Conservation (phyloP, 2,329 filamentous ascomycete genomes). For the Fusarium domesticum region DNA sequence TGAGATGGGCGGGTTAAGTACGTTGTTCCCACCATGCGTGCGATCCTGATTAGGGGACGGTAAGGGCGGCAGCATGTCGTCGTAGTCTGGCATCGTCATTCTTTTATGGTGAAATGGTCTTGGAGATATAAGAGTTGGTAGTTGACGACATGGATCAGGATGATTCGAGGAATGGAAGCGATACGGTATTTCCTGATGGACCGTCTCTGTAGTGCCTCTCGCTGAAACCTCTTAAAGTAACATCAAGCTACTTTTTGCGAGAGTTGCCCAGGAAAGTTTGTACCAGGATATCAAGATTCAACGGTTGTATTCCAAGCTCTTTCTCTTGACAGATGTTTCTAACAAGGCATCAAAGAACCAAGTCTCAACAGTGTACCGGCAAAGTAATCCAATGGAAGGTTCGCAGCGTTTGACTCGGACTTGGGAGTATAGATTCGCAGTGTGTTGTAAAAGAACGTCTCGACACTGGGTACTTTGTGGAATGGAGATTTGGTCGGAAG, state of each 20-base stretch:
- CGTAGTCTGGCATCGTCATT: constrained; percentile 30
- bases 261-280: too few relatives aligned
- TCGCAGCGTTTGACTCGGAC: too few relatives aligned
- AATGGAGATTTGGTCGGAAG: too few relatives aligned
- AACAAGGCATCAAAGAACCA: not conserved
- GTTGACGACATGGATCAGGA: constrained; percentile 28
- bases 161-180: not conserved
- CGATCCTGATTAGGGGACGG: constrained; percentile 35
- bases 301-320: not conserved
- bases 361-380: not conserved
- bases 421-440: too few relatives aligned
- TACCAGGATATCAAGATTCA: not conserved
- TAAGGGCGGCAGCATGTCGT: constrained; percentile 42
- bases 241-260: not conserved
- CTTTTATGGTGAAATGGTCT: constrained; percentile 23
- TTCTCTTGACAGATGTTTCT: not conserved
- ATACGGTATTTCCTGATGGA: not conserved
- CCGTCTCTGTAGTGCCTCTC: not conserved
- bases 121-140: constrained; percentile 20
- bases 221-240: not conserved
- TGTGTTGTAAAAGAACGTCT: too few relatives aligned
- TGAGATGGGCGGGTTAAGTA: constrained; percentile 73
- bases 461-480: too few relatives aligned
- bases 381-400: not conserved
- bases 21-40: constrained; percentile 62